Conservation (phyloP, 495 filamentous ascomycete genomes). For the Penicillium argentinense region DNA sequence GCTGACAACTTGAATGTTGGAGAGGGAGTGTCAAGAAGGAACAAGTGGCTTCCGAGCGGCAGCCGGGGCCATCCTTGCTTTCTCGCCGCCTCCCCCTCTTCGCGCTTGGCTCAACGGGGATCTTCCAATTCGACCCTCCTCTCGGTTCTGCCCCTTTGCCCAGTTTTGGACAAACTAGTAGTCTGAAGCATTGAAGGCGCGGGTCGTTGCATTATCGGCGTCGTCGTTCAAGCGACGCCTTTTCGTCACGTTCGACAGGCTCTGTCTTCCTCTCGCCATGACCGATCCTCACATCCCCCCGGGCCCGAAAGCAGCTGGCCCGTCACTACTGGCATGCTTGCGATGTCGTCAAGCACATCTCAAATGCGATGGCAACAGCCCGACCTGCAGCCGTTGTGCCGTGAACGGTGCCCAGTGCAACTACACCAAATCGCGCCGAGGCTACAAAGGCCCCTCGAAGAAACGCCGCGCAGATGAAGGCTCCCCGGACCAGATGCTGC, state of each 20-base stretch:
- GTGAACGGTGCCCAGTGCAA: slow-evolving; percentile 35
- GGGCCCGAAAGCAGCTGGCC: slow-evolving; percentile 19
- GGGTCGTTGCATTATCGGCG: no score
- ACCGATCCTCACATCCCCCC: slow-evolving; percentile 18
- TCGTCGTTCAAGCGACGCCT: no score
- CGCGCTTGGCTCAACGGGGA: no score
- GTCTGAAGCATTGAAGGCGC: neutral
- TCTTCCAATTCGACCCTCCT: slow-evolving; percentile 2
- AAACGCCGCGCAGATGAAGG: slow-evolving; percentile 43
- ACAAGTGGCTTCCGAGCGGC: neutral
- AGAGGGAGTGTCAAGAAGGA: neutral
- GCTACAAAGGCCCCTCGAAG: slow-evolving; percentile 49
- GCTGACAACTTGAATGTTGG: no score
- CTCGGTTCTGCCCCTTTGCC: neutral
- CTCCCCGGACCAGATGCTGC: slow-evolving; percentile 27
- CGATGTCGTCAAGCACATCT: slow-evolving; percentile 62
- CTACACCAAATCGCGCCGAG: slow-evolving; percentile 49
- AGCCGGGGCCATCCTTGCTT: slow-evolving; percentile 4
- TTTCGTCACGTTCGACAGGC: no score
- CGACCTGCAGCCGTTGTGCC: slow-evolving; percentile 43
- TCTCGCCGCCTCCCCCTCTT: slow-evolving; percentile 1
- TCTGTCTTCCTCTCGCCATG: slow-evolving; percentile 17
- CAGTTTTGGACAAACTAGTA: no score
- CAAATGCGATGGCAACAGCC: slow-evolving; percentile 46
- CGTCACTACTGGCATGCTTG: slow-evolving; percentile 54